These are phyloP conservation scores for Chloromonas sp. DNA, from an alignment of 163 green algal genomes.

Conservation along the genomic window DNA sequence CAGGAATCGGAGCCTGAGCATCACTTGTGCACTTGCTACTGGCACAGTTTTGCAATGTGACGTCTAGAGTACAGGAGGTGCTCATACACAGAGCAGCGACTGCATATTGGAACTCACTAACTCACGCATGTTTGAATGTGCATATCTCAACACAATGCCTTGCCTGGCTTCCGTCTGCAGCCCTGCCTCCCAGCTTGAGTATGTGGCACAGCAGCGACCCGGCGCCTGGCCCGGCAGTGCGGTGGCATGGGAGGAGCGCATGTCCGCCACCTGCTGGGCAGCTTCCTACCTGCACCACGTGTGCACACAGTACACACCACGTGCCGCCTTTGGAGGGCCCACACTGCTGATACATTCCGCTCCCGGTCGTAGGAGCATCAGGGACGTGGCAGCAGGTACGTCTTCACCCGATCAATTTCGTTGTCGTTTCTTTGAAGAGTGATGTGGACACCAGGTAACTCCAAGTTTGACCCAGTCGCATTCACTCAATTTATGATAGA, in stretches of 20 bases:
- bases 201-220: neutral
- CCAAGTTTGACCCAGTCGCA: neutral
- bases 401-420: too few species aligned
- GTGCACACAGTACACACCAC: neutral
- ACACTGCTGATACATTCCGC: neutral
- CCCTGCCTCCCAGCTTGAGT: neutral
- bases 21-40: neutral
- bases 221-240: neutral
- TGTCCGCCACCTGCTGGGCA: neutral
- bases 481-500: neutral
- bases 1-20: neutral
- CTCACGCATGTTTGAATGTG: neutral
- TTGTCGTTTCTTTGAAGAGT: too few species aligned
- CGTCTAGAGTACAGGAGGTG: neutral
- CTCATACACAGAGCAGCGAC: neutral
- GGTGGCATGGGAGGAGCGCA: neutral
- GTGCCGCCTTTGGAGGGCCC: neutral
- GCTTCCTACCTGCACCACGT: neutral
- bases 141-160: neutral
- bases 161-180: neutral
- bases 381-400: too few species aligned
- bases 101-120: neutral
- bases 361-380: neutral
- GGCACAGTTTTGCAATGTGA: neutral
- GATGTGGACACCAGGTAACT: too few species aligned